Conservation (phyloP, 164 flowering plant genomes). For the Vitis rupestris region DNA sequence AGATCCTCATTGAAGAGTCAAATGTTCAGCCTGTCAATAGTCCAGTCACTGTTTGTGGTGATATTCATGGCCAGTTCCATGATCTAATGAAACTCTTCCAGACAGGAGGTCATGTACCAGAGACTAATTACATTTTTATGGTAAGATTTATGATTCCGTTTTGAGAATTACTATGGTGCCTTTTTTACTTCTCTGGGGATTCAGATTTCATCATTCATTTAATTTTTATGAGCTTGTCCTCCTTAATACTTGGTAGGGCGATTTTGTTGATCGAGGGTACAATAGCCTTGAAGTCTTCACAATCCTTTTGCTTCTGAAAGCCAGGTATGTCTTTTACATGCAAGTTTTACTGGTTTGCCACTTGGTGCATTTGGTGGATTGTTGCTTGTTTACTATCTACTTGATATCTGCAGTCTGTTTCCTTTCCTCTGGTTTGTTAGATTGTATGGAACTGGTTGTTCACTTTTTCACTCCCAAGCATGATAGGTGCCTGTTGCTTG, state of each 20-base stretch:
- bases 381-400: no score
- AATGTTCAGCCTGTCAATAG: conserved; percentile 98
- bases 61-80: conserved; percentile 97
- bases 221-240: background rate
- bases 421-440: no score
- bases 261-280: conserved; percentile 98
- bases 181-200: background rate
- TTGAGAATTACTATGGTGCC: background rate
- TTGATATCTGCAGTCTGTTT: no score
- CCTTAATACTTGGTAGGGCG: conserved; percentile 62
- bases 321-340: conserved; percentile 50
- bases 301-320: conserved; percentile 96
- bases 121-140: conserved; percentile 97
- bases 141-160: conserved; percentile 29
- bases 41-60: conserved; percentile 98
- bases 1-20: conserved; percentile 94
- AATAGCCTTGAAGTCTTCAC: conserved; percentile 98
- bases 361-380: no score
- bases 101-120: conserved; percentile 98
- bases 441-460: no score
- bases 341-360: background rate
- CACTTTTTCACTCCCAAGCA: no score
- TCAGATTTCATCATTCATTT: background rate
- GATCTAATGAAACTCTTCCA: conserved; percentile 96
- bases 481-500: no score